phyloP scores from a whole-genome alignment of 768 basidiomycete genomes.

The Antrodiella citrinella region DNA sequence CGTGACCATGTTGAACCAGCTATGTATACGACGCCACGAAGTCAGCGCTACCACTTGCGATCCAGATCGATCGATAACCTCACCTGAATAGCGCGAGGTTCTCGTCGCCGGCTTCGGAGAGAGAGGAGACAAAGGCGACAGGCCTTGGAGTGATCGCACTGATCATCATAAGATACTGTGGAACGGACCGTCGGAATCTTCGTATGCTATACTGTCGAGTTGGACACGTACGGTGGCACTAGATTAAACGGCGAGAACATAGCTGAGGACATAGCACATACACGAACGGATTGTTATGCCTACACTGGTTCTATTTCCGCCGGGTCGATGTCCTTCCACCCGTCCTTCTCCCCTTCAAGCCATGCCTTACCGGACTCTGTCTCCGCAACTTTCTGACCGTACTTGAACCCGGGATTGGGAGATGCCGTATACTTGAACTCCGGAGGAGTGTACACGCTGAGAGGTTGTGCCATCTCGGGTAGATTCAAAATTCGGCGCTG shows the following conservation, averaged over 20 bases:
- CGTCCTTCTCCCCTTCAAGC: conserved; percentile 7
- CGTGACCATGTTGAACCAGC: conserved; percentile 15
- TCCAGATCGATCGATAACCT: not conserved
- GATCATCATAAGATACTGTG: conserved; percentile 27
- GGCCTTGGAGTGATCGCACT: conserved; percentile 35
- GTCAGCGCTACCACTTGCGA: not conserved
- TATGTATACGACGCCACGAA: not conserved
- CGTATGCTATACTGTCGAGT: too few relatives aligned
- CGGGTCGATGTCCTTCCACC: conserved; percentile 7
- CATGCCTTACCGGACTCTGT: conserved; percentile 2
- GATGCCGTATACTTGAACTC: not conserved
- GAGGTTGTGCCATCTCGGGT: too few relatives aligned
- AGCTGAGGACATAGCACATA: not conserved
- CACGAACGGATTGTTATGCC: not conserved
- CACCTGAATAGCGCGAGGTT: conserved; percentile 39
- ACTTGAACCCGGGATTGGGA: conserved; percentile 6
- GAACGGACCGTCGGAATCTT: not conserved
- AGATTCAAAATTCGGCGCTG: too few relatives aligned
- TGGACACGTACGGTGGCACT: too few relatives aligned
- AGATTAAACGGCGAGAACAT: too few relatives aligned
- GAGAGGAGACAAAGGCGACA: conserved; percentile 34
- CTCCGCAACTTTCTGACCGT: not conserved
- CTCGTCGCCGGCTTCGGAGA: conserved; percentile 23
- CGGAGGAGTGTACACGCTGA: not conserved
- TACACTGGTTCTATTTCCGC: not conserved